Evolutionary conservation across 1,139 yeast species (phyloP).

Genomic region (Candida tetrigidarum): DNA sequence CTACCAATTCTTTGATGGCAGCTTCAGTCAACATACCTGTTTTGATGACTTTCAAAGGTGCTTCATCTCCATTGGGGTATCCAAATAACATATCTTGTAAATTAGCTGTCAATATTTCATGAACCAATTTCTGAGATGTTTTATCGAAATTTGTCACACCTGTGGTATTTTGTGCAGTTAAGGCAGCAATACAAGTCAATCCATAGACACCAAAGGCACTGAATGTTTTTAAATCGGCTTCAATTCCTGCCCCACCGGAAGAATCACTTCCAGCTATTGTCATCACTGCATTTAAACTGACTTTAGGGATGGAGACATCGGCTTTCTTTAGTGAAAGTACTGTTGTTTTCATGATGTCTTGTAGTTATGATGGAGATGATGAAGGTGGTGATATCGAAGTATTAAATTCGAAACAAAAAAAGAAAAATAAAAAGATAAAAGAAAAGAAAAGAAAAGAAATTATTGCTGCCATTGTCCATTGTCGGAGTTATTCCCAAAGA

Average conservation of each 20-base stretch:
- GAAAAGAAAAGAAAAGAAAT: background rate
- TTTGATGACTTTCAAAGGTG: conserved; percentile 65
- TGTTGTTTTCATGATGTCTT: background rate
- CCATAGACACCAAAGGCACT: conserved; percentile 82
- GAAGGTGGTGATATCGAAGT: no score
- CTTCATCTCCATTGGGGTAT: conserved; percentile 19
- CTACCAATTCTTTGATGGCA: conserved; percentile 54
- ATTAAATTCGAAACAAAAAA: no score
- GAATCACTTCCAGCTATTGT: conserved; percentile 86
- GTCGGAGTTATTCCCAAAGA: no score
- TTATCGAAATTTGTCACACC: conserved; percentile 59
- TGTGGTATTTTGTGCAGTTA: conserved; percentile 81
- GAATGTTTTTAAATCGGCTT: conserved; percentile 87
- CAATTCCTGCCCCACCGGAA: conserved; percentile 96
- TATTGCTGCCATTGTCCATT: no score
- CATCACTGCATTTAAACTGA: conserved; percentile 47
- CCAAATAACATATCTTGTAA: conserved; percentile 61
- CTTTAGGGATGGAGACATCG: background rate
- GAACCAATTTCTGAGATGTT: conserved; percentile 48
- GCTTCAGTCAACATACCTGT: conserved; percentile 78
- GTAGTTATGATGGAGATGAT: background rate
- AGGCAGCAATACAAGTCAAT: conserved; percentile 76
- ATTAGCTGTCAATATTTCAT: conserved; percentile 54
- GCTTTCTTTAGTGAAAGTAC: background rate
- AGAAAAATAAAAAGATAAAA: background rate